These are phyloP conservation scores for Phytopythium sindhum DNA, from an alignment of 352 stramenopile genomes.

Conservation along the genomic window DNA sequence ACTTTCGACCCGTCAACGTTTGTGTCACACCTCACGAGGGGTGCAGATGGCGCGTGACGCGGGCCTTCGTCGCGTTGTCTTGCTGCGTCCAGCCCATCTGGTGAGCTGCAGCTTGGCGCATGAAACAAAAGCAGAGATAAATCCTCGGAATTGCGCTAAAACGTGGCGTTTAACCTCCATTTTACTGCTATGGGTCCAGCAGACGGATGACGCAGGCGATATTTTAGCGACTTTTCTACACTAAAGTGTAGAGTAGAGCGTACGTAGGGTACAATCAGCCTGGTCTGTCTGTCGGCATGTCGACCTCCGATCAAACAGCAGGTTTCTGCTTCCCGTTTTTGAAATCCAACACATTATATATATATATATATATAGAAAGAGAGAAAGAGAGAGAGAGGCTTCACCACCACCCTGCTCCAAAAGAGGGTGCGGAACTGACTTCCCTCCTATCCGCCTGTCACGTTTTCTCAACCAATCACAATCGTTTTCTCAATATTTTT, in stretches of 20 bases:
- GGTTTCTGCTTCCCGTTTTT: too few species aligned
- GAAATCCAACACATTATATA: too few species aligned
- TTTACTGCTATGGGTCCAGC: neutral
- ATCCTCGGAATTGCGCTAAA: neutral
- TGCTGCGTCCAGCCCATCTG: neutral
- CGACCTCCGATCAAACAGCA: too few species aligned
- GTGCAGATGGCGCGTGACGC: too few species aligned
- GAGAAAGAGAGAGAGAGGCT: too few species aligned
- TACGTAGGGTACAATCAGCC: too few species aligned
- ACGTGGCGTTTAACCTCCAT: neutral
- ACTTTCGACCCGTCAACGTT: too few species aligned
- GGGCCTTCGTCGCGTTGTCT: neutral
- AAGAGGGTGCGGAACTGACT: slow-evolving; percentile 4
- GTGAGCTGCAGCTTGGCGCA: neutral
- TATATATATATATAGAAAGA: too few species aligned
- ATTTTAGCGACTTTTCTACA: too few species aligned
- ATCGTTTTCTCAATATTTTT: neutral
- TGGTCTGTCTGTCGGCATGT: too few species aligned
- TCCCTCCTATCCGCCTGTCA: neutral
- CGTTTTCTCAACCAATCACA: neutral
- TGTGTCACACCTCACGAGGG: too few species aligned
- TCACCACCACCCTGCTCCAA: neutral
- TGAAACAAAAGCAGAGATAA: neutral
- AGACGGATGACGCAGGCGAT: neutral
- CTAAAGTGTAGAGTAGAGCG: too few species aligned